phyloP scores from a whole-genome alignment of 306 rosid genomes.

The Vicia sativa region DNA sequence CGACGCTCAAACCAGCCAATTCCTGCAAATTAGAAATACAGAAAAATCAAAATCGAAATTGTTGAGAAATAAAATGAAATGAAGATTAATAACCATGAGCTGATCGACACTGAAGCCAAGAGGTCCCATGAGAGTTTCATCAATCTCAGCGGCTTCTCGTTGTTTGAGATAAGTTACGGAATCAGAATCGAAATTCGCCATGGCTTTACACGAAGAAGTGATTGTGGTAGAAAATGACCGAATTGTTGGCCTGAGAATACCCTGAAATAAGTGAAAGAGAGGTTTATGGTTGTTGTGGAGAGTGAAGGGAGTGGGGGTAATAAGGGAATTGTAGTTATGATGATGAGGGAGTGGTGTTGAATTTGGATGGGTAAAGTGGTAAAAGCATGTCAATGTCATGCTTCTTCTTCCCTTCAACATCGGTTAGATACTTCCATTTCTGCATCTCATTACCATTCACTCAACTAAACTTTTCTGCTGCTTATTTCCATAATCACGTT shows the following conservation, averaged over 20 bases:
- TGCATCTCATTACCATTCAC: no score
- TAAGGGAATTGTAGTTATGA: no score
- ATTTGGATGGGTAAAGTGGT: no score
- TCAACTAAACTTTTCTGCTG: no score
- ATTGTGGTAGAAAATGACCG: constrained; percentile 44
- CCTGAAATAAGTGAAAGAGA: constrained; percentile 41
- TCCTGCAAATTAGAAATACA: constrained; percentile 54
- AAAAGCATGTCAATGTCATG: no score
- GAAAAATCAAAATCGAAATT: background rate
- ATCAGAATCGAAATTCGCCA: constrained; percentile 49
- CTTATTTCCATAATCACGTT: no score
- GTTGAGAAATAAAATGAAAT: background rate
- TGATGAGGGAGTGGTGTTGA: no score
- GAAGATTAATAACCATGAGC: constrained; percentile 65
- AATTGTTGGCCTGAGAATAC: constrained; percentile 48
- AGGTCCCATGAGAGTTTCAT: constrained; percentile 93
- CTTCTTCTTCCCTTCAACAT: no score
- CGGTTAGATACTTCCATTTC: no score
- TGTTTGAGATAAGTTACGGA: constrained; percentile 73
- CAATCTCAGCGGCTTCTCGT: constrained; percentile 87
- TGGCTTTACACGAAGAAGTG: constrained; percentile 26
- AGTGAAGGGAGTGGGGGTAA: no score
- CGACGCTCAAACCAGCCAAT: constrained; percentile 96
- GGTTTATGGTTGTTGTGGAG: no score
- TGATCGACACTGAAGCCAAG: constrained; percentile 90